Evolutionary conservation across 768 basidiomycete species (phyloP).

Genomic region (Boletus subcaerulescens): DNA sequence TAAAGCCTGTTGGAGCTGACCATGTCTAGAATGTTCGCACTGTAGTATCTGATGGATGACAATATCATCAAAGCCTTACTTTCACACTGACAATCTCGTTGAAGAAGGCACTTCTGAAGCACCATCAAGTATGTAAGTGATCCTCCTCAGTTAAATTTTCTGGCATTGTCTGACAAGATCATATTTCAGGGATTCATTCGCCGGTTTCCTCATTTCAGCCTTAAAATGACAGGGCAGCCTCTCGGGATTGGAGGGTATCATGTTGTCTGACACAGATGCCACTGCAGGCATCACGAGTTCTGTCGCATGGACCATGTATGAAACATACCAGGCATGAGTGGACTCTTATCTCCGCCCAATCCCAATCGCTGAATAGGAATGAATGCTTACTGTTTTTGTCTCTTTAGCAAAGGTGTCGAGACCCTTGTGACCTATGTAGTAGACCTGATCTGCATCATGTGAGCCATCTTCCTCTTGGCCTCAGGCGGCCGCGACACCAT

Average conservation of each 20-base stretch:
- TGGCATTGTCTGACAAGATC: not conserved
- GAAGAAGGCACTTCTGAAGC: not conserved
- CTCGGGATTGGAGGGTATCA: no score
- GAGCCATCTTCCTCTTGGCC: conserved; percentile 3
- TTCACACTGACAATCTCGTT: conserved; percentile 5
- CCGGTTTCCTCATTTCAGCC: not conserved
- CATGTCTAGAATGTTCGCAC: not conserved
- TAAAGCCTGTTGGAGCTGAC: not conserved
- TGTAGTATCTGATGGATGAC: conserved; percentile 8
- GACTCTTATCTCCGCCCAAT: no score
- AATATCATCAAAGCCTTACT: not conserved
- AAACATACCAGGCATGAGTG: no score
- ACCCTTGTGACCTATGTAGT: conserved; percentile 13
- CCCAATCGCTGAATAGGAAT: not conserved
- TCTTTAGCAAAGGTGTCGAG: conserved; percentile 8
- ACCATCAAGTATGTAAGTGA: not conserved
- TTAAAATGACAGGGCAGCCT: no score
- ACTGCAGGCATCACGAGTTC: no score
- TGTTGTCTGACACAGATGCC: no score
- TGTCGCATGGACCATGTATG: no score
- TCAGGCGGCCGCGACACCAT: not conserved
- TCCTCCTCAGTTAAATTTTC: no score
- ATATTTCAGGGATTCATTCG: not conserved
- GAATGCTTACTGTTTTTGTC: no score
- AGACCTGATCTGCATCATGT: conserved; percentile 16